These are phyloP conservation scores for Baorangia bicolor DNA, from an alignment of 768 basidiomycete genomes.

Conservation along the genomic window DNA sequence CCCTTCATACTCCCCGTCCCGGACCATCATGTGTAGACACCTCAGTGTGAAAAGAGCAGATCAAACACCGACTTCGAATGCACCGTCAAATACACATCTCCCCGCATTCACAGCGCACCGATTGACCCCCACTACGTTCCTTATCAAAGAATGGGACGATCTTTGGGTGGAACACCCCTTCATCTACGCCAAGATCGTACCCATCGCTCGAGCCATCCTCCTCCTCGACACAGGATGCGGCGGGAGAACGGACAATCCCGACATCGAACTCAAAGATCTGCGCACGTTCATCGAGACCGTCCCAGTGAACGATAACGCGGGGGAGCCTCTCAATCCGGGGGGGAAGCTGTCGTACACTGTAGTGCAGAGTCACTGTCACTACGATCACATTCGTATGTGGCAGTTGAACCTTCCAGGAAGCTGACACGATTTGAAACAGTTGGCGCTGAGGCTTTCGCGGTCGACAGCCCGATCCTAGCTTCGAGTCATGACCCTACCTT, in stretches of 20 bases:
- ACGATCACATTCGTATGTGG: slow-evolving; percentile 55
- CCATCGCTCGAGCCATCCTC: slow-evolving; percentile 41
- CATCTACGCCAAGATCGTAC: slow-evolving; percentile 51
- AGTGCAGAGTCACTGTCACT: slow-evolving; percentile 54
- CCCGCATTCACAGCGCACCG: slow-evolving; percentile 37
- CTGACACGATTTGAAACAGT: slow-evolving; percentile 32
- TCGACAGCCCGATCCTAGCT: slow-evolving; percentile 46
- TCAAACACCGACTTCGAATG: not conserved
- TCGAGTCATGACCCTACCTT: slow-evolving; percentile 49
- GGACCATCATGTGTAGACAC: slow-evolving; percentile 20
- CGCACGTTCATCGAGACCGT: slow-evolving; percentile 51
- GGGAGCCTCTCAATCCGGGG: slow-evolving; percentile 42
- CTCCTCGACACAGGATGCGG: slow-evolving; percentile 58
- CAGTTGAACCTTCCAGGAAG: not conserved
- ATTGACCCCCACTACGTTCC: slow-evolving; percentile 38
- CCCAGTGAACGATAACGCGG: slow-evolving; percentile 41
- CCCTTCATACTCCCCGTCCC: not conserved
- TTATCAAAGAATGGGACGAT: slow-evolving; percentile 52
- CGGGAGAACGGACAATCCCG: slow-evolving; percentile 41
- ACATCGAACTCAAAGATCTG: slow-evolving; percentile 42
- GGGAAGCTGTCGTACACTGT: slow-evolving; percentile 46
- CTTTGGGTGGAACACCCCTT: slow-evolving; percentile 51
- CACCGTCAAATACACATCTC: not conserved
- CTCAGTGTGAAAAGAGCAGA: not conserved
- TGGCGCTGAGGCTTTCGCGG: slow-evolving; percentile 49